Evolutionary conservation across 306 rosid species (phyloP).

Genomic region (Hippophae tibetana): DNA sequence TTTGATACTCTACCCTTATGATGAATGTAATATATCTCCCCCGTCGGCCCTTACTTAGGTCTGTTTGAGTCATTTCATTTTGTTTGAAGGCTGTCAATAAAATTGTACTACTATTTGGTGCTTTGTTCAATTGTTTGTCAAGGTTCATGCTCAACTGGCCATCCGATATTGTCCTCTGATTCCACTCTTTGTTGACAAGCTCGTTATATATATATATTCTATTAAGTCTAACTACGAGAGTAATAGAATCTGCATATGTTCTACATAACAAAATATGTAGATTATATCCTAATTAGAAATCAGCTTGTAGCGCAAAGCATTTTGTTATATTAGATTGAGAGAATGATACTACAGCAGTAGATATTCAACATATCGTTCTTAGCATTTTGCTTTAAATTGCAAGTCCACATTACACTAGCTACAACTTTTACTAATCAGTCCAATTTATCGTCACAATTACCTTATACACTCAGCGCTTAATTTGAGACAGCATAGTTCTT

Average conservation of each 20-base stretch:
- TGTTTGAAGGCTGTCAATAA: neutral
- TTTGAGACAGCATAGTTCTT: conserved; percentile 71
- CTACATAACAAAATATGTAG: neutral
- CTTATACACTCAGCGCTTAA: conserved; percentile 35
- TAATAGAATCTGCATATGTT: neutral
- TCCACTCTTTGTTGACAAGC: neutral
- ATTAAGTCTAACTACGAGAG: neutral
- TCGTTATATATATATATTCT: neutral
- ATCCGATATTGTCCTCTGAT: neutral
- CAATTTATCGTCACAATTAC: neutral
- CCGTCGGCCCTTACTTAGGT: no score
- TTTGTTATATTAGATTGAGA: neutral
- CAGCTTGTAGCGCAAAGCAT: neutral
- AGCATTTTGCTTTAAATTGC: neutral
- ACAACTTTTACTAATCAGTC: no score
- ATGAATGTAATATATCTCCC: no score
- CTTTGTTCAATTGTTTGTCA: neutral
- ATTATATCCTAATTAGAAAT: neutral
- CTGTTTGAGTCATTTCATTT: no score
- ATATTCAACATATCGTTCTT: neutral
- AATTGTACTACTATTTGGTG: neutral
- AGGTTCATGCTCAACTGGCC: neutral
- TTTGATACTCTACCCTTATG: no score
- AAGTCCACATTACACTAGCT: no score
- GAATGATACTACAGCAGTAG: neutral